Evolutionary conservation across 805 yeast species (phyloP).

Genomic region (Yamadazyma ubonensis): DNA sequence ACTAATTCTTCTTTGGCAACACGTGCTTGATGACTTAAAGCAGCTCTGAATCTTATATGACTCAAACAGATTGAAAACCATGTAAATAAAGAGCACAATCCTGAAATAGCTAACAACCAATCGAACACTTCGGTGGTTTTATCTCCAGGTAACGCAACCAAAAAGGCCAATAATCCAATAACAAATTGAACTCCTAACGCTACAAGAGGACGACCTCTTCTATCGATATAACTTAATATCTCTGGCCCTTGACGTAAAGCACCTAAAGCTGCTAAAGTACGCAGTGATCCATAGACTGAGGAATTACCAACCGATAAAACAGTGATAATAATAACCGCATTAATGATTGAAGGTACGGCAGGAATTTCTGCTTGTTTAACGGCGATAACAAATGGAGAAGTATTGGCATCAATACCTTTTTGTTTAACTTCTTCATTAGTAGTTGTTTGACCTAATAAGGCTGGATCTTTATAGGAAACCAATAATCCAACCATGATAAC

Average conservation of each 20-base stretch:
- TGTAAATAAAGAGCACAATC: slow-evolving; percentile 29
- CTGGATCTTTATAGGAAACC: slow-evolving; percentile 35
- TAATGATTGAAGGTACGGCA: slow-evolving; percentile 33
- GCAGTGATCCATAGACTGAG: slow-evolving; percentile 34
- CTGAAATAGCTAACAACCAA: slow-evolving; percentile 32
- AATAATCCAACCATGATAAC: slow-evolving; percentile 55
- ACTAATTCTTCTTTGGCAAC: slow-evolving; percentile 29
- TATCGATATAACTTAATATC: slow-evolving; percentile 28
- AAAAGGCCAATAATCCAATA: slow-evolving; percentile 28
- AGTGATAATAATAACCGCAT: slow-evolving; percentile 32
- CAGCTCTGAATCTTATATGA: slow-evolving; percentile 31
- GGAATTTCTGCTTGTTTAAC: slow-evolving; percentile 29
- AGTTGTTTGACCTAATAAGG: slow-evolving; percentile 19
- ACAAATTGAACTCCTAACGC: slow-evolving; percentile 25
- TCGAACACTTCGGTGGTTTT: slow-evolving; percentile 32
- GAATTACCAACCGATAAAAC: slow-evolving; percentile 37
- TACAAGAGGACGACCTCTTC: slow-evolving; percentile 31
- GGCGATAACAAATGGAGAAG: slow-evolving; percentile 42
- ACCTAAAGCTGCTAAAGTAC: slow-evolving; percentile 32
- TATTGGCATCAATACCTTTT: slow-evolving; percentile 24
- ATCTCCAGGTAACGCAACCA: slow-evolving; percentile 27
- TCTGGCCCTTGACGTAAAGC: slow-evolving; percentile 31
- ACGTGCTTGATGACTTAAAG: slow-evolving; percentile 23
- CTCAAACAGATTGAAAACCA: slow-evolving; percentile 31
- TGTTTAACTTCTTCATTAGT: slow-evolving; percentile 15